A percentile compares a stretch with the other conserved stretches of the same genome.
phyloP scores from a whole-genome alignment of 1,284 basidiomycete genomes.

The Sphaerobolus stellatus region DNA sequence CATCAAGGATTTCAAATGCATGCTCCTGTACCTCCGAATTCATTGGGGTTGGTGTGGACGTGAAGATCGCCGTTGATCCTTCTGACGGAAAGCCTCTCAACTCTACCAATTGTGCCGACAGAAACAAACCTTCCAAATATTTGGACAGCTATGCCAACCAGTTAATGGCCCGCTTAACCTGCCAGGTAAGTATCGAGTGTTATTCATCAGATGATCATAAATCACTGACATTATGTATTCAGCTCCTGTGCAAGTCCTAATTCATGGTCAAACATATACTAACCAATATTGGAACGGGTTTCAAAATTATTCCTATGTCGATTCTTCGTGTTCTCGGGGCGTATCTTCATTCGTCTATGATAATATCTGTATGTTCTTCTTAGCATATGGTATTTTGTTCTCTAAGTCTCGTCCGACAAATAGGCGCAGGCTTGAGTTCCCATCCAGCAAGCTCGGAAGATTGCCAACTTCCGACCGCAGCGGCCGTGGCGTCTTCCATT shows the following conservation, averaged over 20 bases:
- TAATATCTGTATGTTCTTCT: too few species aligned
- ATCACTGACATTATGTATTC: neutral
- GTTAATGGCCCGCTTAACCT: neutral
- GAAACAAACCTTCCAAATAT: neutral
- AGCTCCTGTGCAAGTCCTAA: neutral
- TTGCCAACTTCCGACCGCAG: neutral
- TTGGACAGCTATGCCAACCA: conserved; percentile 1
- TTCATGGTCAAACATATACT: neutral
- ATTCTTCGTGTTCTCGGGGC: neutral
- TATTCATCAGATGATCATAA: neutral
- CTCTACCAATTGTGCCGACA: neutral
- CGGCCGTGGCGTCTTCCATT: neutral
- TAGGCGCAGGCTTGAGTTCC: neutral
- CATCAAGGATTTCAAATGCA: too few species aligned
- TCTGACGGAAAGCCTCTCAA: neutral
- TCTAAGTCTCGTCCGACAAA: too few species aligned
- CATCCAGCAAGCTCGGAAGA: neutral
- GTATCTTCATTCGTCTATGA: conserved; percentile 1
- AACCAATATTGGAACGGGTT: neutral
- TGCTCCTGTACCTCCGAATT: neutral
- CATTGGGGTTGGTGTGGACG: neutral
- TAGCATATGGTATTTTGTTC: too few species aligned
- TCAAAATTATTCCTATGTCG: conserved; percentile 1
- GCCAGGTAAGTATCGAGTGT: neutral
- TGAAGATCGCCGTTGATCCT: neutral